Conservation (phyloP, 2,329 filamentous ascomycete genomes). For the Colletotrichum godetiae region DNA sequence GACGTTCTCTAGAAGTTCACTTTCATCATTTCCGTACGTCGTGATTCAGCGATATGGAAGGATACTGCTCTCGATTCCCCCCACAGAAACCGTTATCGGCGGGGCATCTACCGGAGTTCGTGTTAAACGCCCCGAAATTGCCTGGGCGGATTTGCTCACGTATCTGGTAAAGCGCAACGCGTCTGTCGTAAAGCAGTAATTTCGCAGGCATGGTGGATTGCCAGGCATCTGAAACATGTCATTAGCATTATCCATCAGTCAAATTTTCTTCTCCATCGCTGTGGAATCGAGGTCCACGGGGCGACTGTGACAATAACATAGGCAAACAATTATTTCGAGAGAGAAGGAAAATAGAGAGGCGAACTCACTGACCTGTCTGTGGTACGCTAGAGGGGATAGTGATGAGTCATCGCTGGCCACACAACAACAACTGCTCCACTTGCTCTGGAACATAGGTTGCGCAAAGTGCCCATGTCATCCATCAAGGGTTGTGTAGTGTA, state of each 20-base stretch:
- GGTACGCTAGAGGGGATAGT: too few relatives aligned
- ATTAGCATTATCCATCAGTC: background rate
- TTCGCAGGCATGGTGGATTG: background rate
- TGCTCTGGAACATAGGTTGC: too few relatives aligned
- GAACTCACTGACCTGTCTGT: too few relatives aligned
- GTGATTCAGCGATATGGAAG: background rate
- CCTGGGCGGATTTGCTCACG: background rate
- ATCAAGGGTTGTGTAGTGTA: constrained; percentile 33
- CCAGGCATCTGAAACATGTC: background rate
- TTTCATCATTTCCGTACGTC: background rate
- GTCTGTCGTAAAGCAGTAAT: background rate
- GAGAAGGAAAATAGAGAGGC: too few relatives aligned
- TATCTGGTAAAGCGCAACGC: background rate
- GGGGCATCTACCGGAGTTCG: background rate
- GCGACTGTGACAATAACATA: background rate
- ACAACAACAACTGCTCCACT: too few relatives aligned
- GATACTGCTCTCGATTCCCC: background rate
- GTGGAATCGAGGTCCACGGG: too few relatives aligned
- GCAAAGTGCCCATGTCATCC: background rate
- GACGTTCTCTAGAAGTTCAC: too few relatives aligned
- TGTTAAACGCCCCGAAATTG: background rate
- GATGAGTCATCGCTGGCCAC: too few relatives aligned
- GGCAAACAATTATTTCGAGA: background rate
- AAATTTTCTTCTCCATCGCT: background rate
- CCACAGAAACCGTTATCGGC: background rate